Evolutionary conservation across 2,329 filamentous ascomycete genomes (phyloP).

Genomic region (Beauveria scarabaeidicola): DNA sequence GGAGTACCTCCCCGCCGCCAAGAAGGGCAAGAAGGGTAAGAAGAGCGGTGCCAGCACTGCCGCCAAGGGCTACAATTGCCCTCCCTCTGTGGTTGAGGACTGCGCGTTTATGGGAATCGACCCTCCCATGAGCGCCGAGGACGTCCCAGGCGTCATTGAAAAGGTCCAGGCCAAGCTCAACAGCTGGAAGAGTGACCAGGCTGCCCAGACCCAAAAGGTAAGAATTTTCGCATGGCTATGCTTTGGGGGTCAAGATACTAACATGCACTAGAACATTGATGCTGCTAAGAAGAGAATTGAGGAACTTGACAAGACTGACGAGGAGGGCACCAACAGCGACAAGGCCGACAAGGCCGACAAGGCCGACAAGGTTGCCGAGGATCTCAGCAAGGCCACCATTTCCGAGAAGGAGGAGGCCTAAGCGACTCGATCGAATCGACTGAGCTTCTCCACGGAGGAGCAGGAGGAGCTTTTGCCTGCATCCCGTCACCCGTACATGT

Average conservation of each 20-base stretch:
- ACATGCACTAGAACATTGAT: slow-evolving; percentile 68
- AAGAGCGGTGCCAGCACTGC: slow-evolving; percentile 42
- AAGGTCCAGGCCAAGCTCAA: slow-evolving; percentile 89
- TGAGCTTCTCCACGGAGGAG: neutral
- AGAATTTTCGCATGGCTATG: slow-evolving; percentile 24
- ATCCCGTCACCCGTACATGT: neutral
- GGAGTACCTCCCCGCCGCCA: slow-evolving; percentile 71
- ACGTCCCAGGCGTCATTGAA: slow-evolving; percentile 71
- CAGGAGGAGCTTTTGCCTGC: neutral
- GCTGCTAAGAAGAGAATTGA: slow-evolving; percentile 96
- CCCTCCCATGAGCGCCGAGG: slow-evolving; percentile 76
- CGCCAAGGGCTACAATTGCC: slow-evolving; percentile 65
- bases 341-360: slow-evolving; percentile 42
- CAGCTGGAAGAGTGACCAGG: slow-evolving; percentile 86
- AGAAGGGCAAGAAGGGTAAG: slow-evolving; percentile 85
- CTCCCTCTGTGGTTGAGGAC: slow-evolving; percentile 86
- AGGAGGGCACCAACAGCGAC: slow-evolving; percentile 38
- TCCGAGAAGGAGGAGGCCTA: slow-evolving; percentile 45
- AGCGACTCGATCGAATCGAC: neutral
- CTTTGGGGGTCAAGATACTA: slow-evolving; percentile 18
- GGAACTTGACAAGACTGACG: slow-evolving; percentile 59
- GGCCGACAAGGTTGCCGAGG: slow-evolving; percentile 45
- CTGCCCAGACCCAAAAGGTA: slow-evolving; percentile 82
- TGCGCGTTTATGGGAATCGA: slow-evolving; percentile 77
- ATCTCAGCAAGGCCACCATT: slow-evolving; percentile 43